A percentile compares a stretch with the other conserved stretches of the same genome.
Conservation (phyloP, 345 rosid genomes). For the Geranium brycei region DNA sequence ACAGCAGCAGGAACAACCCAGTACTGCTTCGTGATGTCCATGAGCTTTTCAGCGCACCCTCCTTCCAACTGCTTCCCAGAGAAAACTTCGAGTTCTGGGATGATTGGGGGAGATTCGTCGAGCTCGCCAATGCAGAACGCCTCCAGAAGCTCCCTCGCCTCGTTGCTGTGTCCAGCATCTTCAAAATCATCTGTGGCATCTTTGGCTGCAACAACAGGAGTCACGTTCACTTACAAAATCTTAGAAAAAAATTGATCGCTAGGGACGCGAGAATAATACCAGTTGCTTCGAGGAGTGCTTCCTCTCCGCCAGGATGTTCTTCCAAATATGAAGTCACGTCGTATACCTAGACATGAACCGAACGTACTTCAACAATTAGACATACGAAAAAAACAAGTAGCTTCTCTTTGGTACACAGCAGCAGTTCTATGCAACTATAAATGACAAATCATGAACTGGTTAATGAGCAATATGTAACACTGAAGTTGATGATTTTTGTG, state of each 20-base stretch:
- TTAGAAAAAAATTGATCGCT: too few species aligned
- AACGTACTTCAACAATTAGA: background rate
- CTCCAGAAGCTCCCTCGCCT: conserved; percentile 57
- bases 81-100: conserved; percentile 54
- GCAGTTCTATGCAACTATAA: too few species aligned
- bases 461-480: too few species aligned
- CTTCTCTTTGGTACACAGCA: too few species aligned
- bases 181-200: conserved; percentile 82
- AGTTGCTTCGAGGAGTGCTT: conserved; percentile 55
- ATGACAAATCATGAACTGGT: too few species aligned
- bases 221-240: too few species aligned
- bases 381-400: background rate
- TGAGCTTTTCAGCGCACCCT: conserved; percentile 24
- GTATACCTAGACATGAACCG: conserved; percentile 43
- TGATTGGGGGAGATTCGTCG: conserved; percentile 28
- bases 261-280: conserved; percentile 25
- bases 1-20: conserved; percentile 61
- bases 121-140: conserved; percentile 67
- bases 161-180: conserved; percentile 74
- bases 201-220: conserved; percentile 33
- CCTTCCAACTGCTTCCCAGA: conserved; percentile 21
- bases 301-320: conserved; percentile 94
- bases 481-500: too few species aligned
- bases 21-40: conserved; percentile 43
- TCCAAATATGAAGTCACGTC: conserved; percentile 74